Percentiles rank a stretch among this genome's conserved stretches.
Evolutionary conservation across 2,329 filamentous ascomycete genomes (phyloP).

Genomic region (Exophiala aquamarina): DNA sequence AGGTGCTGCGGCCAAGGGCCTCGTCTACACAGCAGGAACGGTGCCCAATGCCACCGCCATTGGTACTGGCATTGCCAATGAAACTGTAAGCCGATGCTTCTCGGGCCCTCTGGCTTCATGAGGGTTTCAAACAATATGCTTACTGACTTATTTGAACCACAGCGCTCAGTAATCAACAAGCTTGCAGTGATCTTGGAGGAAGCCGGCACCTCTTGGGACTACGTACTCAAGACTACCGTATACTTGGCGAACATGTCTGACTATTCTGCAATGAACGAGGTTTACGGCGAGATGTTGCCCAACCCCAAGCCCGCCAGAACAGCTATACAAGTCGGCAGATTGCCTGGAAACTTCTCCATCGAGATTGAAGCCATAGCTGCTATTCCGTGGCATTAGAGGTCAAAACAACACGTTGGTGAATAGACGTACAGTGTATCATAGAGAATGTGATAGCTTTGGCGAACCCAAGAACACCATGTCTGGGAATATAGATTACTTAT

Average conservation of each 20-base stretch:
- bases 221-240: conserved; percentile 66
- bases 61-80: conserved; percentile 5
- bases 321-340: conserved; percentile 10
- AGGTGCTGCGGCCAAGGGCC: conserved; percentile 10
- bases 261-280: conserved; percentile 75
- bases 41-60: conserved; percentile 14
- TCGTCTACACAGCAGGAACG: conserved; percentile 16
- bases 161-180: conserved; percentile 59
- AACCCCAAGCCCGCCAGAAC: conserved; percentile 15
- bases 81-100: conserved; percentile 15
- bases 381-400: conserved; percentile 5
- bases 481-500: too few species aligned
- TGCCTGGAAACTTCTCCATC: conserved; percentile 11
- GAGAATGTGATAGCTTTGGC: too few species aligned
- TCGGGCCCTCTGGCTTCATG: background rate
- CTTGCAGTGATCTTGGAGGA: conserved; percentile 59
- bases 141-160: conserved; percentile 11
- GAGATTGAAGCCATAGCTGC: conserved; percentile 16
- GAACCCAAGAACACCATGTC: too few species aligned
- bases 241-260: conserved; percentile 65
- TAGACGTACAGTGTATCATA: too few species aligned
- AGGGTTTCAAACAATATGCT: background rate
- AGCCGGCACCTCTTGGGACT: conserved; percentile 57
- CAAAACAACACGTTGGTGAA: too few species aligned
- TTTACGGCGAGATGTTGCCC: conserved; percentile 58